Base-by-base conservation (phyloP, 208 protist species). In the Sergeia podlipaevii region DNA sequence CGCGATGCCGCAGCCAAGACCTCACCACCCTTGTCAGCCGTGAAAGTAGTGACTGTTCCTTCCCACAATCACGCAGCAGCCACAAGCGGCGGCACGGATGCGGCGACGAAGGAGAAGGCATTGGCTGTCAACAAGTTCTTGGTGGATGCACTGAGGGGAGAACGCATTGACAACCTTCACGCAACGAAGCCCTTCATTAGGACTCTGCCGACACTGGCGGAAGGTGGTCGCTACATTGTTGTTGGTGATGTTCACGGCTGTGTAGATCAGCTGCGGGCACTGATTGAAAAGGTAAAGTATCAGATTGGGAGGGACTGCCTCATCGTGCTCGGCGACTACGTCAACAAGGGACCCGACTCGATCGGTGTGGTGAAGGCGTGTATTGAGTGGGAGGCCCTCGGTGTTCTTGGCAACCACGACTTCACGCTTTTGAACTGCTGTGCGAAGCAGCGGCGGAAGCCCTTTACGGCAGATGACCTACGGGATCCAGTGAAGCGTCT, bases 181-280 rank as follows among this genome's bases (percentile, higher is more conserved):
- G 78, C 75, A 18, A 42, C 61, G 27, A 67, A 57, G 30, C 80
- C 83, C 8, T 77, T 89, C 44, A 84, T 94, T 44, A 79, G 87
- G 34, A 79, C 76, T 0, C 67, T 76, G 2, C 70, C 80, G 1
- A 30, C 57, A 33, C 70, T 85, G 28, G 34, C 58, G 2, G 32
- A 20, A 3, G 74, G 62, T 15, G 80, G 66, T 17, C 76, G 87
- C 26, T 85, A 88, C 72, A 90, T 96, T 44, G 69, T 96, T 23
- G 75, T 97, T 6, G 88, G 91, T 34, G 91, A 96, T 69, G 66
- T 94, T n/a, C 88, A 97, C 69, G 91, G 89, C 44, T 95, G 91
- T 52, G 63, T 80, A 6, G 71, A 85, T 30, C 77, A 93, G 59
- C 73, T 96, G 29, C 68, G 87, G 57, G 65, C 70, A 8, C 59